Base-by-base conservation (phyloP, 768 basidiomycete genomes). In the Psilocybe azurescens region DNA sequence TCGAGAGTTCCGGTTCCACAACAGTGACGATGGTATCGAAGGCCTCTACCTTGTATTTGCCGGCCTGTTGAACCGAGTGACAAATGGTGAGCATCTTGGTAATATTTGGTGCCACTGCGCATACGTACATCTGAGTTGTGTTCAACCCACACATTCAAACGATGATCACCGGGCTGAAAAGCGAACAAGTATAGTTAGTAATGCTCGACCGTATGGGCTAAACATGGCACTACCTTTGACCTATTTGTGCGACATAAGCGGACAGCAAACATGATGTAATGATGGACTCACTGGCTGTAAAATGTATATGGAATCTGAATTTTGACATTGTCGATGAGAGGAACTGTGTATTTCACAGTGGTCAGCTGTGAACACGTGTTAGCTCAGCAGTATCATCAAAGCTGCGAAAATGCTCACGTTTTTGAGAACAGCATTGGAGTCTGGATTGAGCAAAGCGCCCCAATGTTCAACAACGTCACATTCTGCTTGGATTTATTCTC, bases 401-500 rank as follows among this genome's bases (percentile, higher is more conserved):
- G 36, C 49, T 32, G 32, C 10, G 30, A 46, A 51, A 5, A 18
- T 28, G 64, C 63, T 69, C 65, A 90, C 93, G 70, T 94, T 93
- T 77, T 91, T 93, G 58, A 94, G 72, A 54, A 94, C 70, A 8
- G 73, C 77, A 61, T 86, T 80, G 3, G 84, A 86, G 50, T 89
- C 85, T 5, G 89, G 81, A 65, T 91, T 77, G 63, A 86, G 84
- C 67, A 94, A 78, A 38, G 90, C 88, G 47, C 89, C 92, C 84
- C 82, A 60, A 91, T 80, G 67, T 76, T 82, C 62, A 86, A 72
- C 16, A 94, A 76, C 2, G 90, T 91, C 53, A 90, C 80, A 64
- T 93, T 91, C 68, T 81, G 82, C 66, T 84, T 84, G 10, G 90
- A 89, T 73, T 85, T 90, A 75, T 93, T 95, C 74, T 93, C 91